A percentile compares a stretch with the other conserved stretches of the same genome.
phyloP scores from a whole-genome alignment of 2,329 filamentous ascomycete species.

The Fusarium cicatricum region DNA sequence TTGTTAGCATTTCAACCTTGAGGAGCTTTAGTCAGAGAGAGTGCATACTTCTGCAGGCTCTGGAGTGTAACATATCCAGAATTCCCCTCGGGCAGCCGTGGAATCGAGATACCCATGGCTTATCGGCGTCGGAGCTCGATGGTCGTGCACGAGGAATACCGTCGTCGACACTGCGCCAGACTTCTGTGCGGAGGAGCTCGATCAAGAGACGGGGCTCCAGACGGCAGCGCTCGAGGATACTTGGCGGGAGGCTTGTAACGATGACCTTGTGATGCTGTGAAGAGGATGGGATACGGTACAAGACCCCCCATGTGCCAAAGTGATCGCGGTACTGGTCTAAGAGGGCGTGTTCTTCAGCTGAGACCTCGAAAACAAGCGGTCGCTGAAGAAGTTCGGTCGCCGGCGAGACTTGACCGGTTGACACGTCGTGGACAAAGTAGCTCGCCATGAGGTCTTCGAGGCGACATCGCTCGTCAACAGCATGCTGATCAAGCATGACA shows the following conservation, averaged over 20 bases:
- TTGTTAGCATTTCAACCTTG: constrained; percentile 8
- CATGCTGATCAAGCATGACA: constrained; percentile 90
- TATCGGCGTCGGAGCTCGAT: constrained; percentile 12
- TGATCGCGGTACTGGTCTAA: constrained; percentile 62
- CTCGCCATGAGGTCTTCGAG: constrained; percentile 74
- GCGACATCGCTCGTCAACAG: constrained; percentile 86
- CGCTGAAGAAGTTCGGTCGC: constrained; percentile 54
- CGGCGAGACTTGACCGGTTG: constrained; percentile 24
- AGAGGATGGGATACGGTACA: constrained; percentile 58
- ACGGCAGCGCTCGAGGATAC: constrained; percentile 79
- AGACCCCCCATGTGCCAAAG: constrained; percentile 79
- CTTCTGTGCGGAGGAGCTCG: constrained; percentile 76
- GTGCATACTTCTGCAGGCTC: constrained; percentile 73
- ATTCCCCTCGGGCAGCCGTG: constrained; percentile 78
- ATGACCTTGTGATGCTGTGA: constrained; percentile 46
- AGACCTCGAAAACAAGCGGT: constrained; percentile 71
- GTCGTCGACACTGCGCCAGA: constrained; percentile 70
- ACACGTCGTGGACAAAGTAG: constrained; percentile 53
- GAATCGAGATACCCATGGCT: constrained; percentile 68
- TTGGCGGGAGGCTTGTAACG: constrained; percentile 70
- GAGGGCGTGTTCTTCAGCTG: constrained; percentile 65
- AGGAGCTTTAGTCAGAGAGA: fast-evolving
- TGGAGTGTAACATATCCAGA: constrained; percentile 77
- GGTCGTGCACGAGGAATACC: constrained; percentile 21
- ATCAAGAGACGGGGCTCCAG: constrained; percentile 75